Conservation (phyloP, 2,329 filamentous ascomycete species). For the Trichoderma sp. region DNA sequence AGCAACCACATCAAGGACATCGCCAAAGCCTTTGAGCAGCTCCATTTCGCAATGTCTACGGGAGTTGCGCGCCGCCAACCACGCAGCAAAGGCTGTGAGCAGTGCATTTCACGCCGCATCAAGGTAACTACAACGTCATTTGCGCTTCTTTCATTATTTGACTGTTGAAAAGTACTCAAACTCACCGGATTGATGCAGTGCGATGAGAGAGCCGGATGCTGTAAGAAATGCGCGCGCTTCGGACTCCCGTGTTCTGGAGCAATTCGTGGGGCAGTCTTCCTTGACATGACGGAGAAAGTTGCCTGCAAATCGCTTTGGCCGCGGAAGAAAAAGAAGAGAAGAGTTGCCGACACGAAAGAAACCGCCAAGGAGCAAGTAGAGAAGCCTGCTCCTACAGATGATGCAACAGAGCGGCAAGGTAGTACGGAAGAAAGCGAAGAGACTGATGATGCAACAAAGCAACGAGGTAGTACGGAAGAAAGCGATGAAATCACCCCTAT, state of each 20-base stretch:
- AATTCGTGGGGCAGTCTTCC: constrained; percentile 2
- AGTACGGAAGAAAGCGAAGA: background rate
- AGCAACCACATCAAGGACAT: background rate
- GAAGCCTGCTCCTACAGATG: background rate
- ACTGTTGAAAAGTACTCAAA: background rate
- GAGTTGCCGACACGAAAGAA: background rate
- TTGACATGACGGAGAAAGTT: constrained; percentile 14
- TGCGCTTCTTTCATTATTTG: background rate
- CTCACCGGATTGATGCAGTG: background rate
- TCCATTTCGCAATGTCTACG: background rate
- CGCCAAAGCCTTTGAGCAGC: background rate
- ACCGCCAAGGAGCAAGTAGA: background rate
- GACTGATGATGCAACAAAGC: background rate
- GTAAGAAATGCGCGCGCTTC: constrained; percentile 8
- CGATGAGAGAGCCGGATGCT: constrained; percentile 10
- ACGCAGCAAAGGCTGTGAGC: constrained; percentile 14
- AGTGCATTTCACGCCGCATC: constrained; percentile 7
- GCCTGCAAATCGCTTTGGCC: background rate
- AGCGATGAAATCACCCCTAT: background rate
- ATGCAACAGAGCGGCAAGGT: background rate
- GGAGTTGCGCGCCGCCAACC: background rate
- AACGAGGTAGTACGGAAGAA: background rate
- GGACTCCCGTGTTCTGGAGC: background rate
- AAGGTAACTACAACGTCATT: background rate
- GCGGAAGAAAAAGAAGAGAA: background rate